Base-by-base conservation (phyloP, 73 alveolate species). In the Durusdinium trenchii region DNA sequence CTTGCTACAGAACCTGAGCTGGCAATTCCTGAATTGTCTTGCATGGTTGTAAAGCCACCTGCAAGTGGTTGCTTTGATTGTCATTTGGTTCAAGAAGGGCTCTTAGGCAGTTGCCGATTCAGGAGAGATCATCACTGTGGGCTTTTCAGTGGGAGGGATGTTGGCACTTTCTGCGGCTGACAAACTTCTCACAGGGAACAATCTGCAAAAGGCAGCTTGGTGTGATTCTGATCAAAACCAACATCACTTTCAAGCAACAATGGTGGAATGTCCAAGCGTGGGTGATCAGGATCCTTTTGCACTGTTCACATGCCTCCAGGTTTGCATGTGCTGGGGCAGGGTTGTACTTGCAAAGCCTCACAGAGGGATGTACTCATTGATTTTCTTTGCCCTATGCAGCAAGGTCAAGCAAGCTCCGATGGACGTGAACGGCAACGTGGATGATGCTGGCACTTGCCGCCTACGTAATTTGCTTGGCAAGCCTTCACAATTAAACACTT, bases 131-230 rank as follows among this genome's bases (percentile, higher is more conserved):
- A 51, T 91, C 89, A 54, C 84, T 48, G 73, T 91, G 23, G 97
- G 97, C 87, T 91, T 91, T 38, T 91, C 97, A 7, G 97, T 91
- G 30, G 97, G 97, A 6, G 97, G 97, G 23, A 91, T 91, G 97
- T 46, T 91, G 86, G 43, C 89, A 38, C 87, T 91, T 6, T 42
- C 97, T 42, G 54, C 97, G n/a, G 97, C 97, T 3, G 87, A 69
- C 89, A 67, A 91, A 76, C 43, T 91, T 40, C 35, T 91, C 60
- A 91, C 64, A 30, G 76, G 78, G 26, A 42, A 45, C 50, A 61
- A 26, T 18, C 38, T 12, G 43, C 42, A 23, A 60, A 42, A 76
- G 87, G 69, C 69, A 23, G 32, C n/a, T n/a, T n/a, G n/a, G n/a
- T n/a, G n/a, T n/a, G n/a, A n/a, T n/a, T n/a, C n/a, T n/a, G n/a